Base-by-base conservation (phyloP, 129 eudicot species). In the Erigeron canadensis region DNA sequence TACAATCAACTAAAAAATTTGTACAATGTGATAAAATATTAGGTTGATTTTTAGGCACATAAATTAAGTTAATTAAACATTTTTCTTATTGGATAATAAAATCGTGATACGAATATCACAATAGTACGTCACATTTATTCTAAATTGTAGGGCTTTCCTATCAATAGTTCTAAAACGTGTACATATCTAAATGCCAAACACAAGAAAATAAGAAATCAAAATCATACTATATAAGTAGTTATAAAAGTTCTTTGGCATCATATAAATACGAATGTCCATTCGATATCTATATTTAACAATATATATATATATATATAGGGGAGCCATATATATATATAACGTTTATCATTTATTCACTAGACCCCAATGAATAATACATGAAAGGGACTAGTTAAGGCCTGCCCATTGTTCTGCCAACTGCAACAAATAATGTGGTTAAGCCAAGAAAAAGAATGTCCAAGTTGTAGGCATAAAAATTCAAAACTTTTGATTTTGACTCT, bases 391-490 rank as follows among this genome's bases (percentile, higher is more conserved):
- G 5, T 53, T 2, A 50, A 18, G 19, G 55, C 44, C 43, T 56
- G 58, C 45, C 57, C 19, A 66, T 28, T 66, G 15, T 10, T 54
- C 51, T 50, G 63, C 71, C 63, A 74, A 39, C 40, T 51, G 17
- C 78, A 63, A 48, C 76, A 39, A 38, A 39, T 63, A 40, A 39
- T 19, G 55, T 51, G 11, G 54, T 15, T n/a, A 48, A 11, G 59
- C 50, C 70, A 73, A 73, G 7, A 61, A 39, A 74, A 39, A 74
- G 78, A 50, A 63, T 74, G 78, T 74, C 78, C 63, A 74, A 64
- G 21, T 50, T 63, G 78, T 64, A 37, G 51, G 23, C 71, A 8
- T 41, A 74, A 28, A 34, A 46, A 12, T 37, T 63, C 43, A 51
- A 63, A 63, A 12, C 61, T 13, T 57, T 4, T 23, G 78, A 74